Base-by-base conservation (phyloP, 306 rosid genomes). In the Vicia sativa region DNA sequence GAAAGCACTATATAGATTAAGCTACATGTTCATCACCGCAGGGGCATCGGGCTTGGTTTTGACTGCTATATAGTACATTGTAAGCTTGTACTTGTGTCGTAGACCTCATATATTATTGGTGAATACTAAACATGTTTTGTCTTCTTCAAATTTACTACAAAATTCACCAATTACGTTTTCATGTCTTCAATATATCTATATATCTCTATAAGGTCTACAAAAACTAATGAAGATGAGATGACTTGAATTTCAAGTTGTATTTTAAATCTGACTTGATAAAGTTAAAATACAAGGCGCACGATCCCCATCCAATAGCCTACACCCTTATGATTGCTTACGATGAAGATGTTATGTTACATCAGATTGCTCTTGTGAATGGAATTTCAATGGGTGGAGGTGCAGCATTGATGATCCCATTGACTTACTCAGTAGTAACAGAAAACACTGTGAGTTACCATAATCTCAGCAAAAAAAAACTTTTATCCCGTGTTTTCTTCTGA, bases 311-410 rank as follows among this genome's bases (percentile, higher is more conserved):
- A 23, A 53, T 23, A 12, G 15, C 59, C 9, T 7, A 53, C 35
- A n/a, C n/a, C n/a, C n/a, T n/a, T n/a, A n/a, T n/a, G n/a, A n/a
- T n/a, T n/a, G n/a, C n/a, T 31, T 7, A 21, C 29, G n/a, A n/a
- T 11, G 15, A 55, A 11, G 19, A 6, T 55, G 41, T 68, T 68
- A 14, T 61, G 55, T 52, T 76, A 70, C 59, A 37, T 72, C 73
- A 93, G 97, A 97, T 93, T 79, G 85, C 93, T 42, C 90, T 90
- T 67, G 97, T 84, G 46, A 67, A 90, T 67, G 98, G 98, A 79
- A 86, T 93, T 79, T 83, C 97, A 74, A 88, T 93, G 96, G 98
- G 98, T 28, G 98, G 97, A 79, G 98, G 98, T 15, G 91, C 96
- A 72, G 83, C 98, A 49, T 78, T 93, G 46, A 88, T 93, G 97